phyloP scores from a whole-genome alignment of 805 yeast genomes.

The Lachancea cidri region DNA sequence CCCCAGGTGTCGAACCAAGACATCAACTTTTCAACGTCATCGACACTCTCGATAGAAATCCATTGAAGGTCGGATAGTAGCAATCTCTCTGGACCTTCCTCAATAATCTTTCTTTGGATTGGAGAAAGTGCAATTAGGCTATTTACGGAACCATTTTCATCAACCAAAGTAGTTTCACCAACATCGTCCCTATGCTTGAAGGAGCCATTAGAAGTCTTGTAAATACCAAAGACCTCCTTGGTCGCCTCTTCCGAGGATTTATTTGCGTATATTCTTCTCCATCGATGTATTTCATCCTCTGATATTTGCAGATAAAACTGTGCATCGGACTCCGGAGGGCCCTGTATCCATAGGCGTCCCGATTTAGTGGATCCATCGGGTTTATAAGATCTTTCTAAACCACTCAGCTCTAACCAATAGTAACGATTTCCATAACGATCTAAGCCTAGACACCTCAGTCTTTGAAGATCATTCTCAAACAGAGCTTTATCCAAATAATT shows the following conservation, averaged over 20 bases:
- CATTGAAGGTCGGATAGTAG: conserved; percentile 48
- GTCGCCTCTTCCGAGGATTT: conserved; percentile 23
- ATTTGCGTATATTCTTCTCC: conserved; percentile 22
- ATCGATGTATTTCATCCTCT: conserved; percentile 23
- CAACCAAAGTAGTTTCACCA: conserved; percentile 17
- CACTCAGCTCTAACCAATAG: conserved; percentile 93
- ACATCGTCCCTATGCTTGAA: conserved; percentile 14
- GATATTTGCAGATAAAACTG: conserved; percentile 32
- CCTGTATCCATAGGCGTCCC: conserved; percentile 90
- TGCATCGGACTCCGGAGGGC: conserved; percentile 59
- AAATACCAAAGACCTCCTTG: conserved; percentile 22
- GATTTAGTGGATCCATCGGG: conserved; percentile 41
- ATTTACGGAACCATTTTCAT: conserved; percentile 15
- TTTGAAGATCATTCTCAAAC: conserved; percentile 67
- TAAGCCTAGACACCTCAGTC: conserved; percentile 70
- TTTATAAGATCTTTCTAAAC: conserved; percentile 53
- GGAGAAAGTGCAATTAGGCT: conserved; percentile 21
- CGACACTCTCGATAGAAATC: conserved; percentile 62
- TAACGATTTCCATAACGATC: conserved; percentile 83
- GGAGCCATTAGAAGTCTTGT: conserved; percentile 18
- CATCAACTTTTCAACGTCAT: conserved; percentile 51
- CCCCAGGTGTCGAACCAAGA: conserved; percentile 78
- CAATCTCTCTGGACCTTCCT: conserved; percentile 58
- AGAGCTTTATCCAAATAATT: conserved; percentile 55
- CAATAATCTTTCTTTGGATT: conserved; percentile 56